Evolutionary conservation across 352 stramenopile species (phyloP), one percentile per base, ranked within the genome.

Genomic region (Thraustochytrium sp.): DNA sequence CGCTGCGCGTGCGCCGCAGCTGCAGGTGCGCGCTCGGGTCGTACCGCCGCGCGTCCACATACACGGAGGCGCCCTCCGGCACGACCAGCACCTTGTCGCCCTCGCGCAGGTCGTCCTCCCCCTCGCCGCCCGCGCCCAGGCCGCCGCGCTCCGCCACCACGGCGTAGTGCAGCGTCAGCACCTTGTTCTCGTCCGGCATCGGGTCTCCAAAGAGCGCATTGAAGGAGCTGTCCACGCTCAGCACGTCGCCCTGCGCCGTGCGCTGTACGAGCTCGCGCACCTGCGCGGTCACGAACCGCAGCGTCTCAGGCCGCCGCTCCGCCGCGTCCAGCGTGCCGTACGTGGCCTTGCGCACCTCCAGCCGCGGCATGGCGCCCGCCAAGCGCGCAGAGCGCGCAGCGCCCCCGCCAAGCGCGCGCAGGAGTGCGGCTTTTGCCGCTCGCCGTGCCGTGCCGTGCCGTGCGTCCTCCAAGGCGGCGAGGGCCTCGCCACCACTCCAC

Each of bases 141-240:
- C 31, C 26, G n/a, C 51, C 4, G n/a, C 51, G 34, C 9, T 31
- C 9, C 46, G 36, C 2, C 16, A 72, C n/a, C 8, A 49, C 11
- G 13, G 29, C n/a, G 38, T 80, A 80, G 68, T 63, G 53, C 23
- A 80, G 42, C 18, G 63, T 80, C 21, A 80, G 68, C 23, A 72
- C 46, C 38, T 80, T 80, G 38, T 80, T 63, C 68, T 80, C 68
- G 51, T 80, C 49, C 18, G 68, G 68, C 18, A 44, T 29, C 4
- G 68, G 68, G 49, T 80, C 68, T 5, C 68, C 68, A 26, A 80
- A 80, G 46, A 80, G 68, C 11, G 34, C 68, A 46, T 80, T 80
- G 68, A 80, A 80, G 68, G 16, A 36, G 13, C 44, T 34, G 36
- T 63, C 68, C 44, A 72, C 46, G 34, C 34, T 31, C 13, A 80